Percentiles rank a stretch among this genome's conserved stretches.
Conservation (phyloP, 2,329 filamentous ascomycete genomes). For the Xylaria sp. region DNA sequence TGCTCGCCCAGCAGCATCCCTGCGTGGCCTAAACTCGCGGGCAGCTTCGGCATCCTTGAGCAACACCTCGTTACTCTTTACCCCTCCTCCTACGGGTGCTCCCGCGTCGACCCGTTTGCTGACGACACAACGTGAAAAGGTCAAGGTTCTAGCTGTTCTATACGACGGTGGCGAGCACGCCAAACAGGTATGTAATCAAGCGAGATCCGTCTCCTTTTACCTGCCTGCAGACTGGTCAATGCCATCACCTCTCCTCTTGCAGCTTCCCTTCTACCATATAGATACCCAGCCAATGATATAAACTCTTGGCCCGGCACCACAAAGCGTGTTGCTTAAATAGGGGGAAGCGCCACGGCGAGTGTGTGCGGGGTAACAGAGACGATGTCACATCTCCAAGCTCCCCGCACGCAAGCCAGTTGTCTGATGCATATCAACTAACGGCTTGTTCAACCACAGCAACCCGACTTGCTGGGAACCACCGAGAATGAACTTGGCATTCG, state of each 20-base stretch:
- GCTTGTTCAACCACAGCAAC: slow-evolving; percentile 57
- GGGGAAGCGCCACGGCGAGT: slow-evolving; percentile 9
- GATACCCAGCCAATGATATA: slow-evolving; percentile 21
- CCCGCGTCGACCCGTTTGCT: slow-evolving; percentile 65
- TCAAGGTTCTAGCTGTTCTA: slow-evolving; percentile 92
- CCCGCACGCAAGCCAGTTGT: background rate
- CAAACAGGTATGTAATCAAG: slow-evolving; percentile 65
- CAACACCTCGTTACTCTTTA: slow-evolving; percentile 41
- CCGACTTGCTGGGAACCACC: slow-evolving; percentile 87
- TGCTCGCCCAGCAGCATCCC: slow-evolving; percentile 31
- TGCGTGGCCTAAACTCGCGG: slow-evolving; percentile 37
- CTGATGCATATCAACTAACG: slow-evolving; percentile 28
- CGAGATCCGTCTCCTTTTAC: background rate
- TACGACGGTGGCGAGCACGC: slow-evolving; percentile 93
- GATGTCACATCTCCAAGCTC: slow-evolving; percentile 29
- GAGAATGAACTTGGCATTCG: slow-evolving; percentile 98
- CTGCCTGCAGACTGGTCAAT: background rate
- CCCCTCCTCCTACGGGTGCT: slow-evolving; percentile 49
- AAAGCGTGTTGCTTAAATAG: slow-evolving; percentile 23
- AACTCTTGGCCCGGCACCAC: slow-evolving; percentile 4
- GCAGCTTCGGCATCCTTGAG: slow-evolving; percentile 32
- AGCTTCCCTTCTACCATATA: slow-evolving; percentile 9
- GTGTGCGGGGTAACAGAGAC: slow-evolving; percentile 31
- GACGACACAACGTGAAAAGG: slow-evolving; percentile 65
- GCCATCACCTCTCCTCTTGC: slow-evolving; percentile 3